Base-by-base conservation (phyloP, 441 rosid genomes). In the Pelargonium myrrhifolium region DNA sequence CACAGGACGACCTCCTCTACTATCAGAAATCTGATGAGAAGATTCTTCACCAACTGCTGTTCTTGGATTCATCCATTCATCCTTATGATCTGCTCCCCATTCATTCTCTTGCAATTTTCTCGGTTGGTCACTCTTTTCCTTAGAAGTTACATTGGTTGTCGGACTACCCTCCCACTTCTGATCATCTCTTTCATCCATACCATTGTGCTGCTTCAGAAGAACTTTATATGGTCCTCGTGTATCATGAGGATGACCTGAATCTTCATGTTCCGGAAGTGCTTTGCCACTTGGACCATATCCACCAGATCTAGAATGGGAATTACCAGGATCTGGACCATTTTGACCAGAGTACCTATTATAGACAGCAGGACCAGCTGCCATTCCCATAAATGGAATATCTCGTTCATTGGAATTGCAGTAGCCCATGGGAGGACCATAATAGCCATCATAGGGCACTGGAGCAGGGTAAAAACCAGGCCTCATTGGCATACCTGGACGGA, bases 401-500 rank as follows among this genome's bases (percentile, higher is more conserved):
- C 89, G 85, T 65, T 95, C 93, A 73, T 68, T 84, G 69, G 93
- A 68, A 77, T 75, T 80, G 72, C 83, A 79, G 68, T 85, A 95
- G 69, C 89, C 86, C 92, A 86, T 80, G 64, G 96, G 95, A 78
- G 93, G 95, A 79, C 92, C 92, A 79, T 83, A 87, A 73, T 82
- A 95, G 62, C 89, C 83, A 72, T 94, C 98, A 47, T 81, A 87
- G 56, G 87, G 80, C 49, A 86, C 83, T 22, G 90, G 99, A 68
- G 89, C 89, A 72, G 87, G 84, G 81, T 81, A 90, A 86, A 84
- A 92, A n/a, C 92, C 90, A 68, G 98, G 99, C 78, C 95, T 86
- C 66, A 86, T 75, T 64, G 92, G 92, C 93, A 95, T 86, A 79
- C 87, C 86, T 65, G 96, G 96, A 28, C 76, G 88, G 58, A 83